Conservation (phyloP, 805 yeast species). For the Clavispora santaluciae region DNA sequence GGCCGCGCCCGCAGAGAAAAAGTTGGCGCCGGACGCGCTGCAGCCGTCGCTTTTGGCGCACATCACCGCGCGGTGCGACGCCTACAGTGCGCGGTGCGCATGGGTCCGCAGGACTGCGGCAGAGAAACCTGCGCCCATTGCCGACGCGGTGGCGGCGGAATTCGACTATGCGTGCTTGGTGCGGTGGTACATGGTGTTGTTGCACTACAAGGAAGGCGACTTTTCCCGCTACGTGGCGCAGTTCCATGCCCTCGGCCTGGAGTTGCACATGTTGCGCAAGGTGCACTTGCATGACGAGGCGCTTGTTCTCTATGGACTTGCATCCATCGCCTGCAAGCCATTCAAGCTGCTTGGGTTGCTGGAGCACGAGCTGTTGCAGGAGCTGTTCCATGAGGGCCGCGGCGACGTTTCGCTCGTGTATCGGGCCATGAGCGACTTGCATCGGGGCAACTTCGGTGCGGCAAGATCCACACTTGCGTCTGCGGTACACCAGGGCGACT, state of each 20-base stretch:
- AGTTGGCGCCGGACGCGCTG: neutral
- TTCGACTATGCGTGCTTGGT: conserved; percentile 18
- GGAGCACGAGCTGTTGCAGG: conserved; percentile 16
- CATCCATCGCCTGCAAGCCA: conserved; percentile 24
- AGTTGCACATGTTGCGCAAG: conserved; percentile 1
- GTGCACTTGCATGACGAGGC: conserved; percentile 11
- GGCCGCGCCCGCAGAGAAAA: neutral
- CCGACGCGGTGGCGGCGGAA: conserved; percentile 13
- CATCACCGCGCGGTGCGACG: conserved; percentile 19
- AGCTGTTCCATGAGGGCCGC: conserved; percentile 12
- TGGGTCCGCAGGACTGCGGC: conserved; percentile 7
- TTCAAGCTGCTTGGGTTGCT: conserved; percentile 19
- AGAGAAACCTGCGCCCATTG: conserved; percentile 3
- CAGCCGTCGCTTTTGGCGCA: conserved; percentile 1
- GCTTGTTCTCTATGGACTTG: conserved; percentile 21
- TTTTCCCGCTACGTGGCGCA: conserved; percentile 22
- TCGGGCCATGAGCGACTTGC: conserved; percentile 17
- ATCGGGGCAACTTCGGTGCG: conserved; percentile 16
- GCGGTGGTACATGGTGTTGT: conserved; percentile 19
- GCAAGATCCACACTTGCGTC: conserved; percentile 12
- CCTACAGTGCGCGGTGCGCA: conserved; percentile 21
- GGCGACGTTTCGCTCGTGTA: conserved; percentile 3
- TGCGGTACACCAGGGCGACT: neutral
- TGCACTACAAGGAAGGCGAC: conserved; percentile 23
- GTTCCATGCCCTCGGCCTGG: conserved; percentile 14